phyloP scores from a whole-genome alignment of 1,284 basidiomycete genomes.

The Pyrrhoderma lamaoense region DNA sequence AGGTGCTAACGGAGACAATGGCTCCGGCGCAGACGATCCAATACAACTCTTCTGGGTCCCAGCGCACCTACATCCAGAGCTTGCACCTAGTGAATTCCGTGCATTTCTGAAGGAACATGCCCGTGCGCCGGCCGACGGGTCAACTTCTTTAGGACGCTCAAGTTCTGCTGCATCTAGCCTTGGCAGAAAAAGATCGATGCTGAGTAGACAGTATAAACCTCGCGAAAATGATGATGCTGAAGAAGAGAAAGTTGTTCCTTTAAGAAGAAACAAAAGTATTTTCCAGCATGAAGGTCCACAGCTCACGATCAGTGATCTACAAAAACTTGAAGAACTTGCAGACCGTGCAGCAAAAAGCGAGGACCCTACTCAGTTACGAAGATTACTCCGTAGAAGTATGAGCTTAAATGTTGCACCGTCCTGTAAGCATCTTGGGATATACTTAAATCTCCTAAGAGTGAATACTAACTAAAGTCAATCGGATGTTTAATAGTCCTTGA shows the following conservation, averaged over 20 bases:
- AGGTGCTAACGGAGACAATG: slow-evolving; percentile 28
- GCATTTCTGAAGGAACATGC: slow-evolving; percentile 94
- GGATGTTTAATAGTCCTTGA: slow-evolving; percentile 45
- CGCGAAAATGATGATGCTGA: slow-evolving; percentile 68
- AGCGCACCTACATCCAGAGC: slow-evolving; percentile 91
- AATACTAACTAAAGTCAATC: slow-evolving; percentile 16
- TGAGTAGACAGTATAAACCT: slow-evolving; percentile 82
- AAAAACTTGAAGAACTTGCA: slow-evolving; percentile 86
- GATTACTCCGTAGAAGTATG: slow-evolving; percentile 78
- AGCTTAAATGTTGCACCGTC: slow-evolving; percentile 83
- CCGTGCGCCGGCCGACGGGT: slow-evolving; percentile 40
- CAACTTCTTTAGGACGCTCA: slow-evolving; percentile 28
- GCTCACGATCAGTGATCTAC: slow-evolving; percentile 86
- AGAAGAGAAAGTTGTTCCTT: slow-evolving; percentile 52
- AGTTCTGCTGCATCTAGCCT: slow-evolving; percentile 42
- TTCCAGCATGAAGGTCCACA: slow-evolving; percentile 59
- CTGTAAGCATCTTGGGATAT: slow-evolving; percentile 14
- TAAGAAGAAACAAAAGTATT: slow-evolving; percentile 59
- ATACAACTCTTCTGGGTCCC: slow-evolving; percentile 97
- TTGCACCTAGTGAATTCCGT: slow-evolving; percentile 93
- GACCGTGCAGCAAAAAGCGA: slow-evolving; percentile 80
- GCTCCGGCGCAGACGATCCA: slow-evolving; percentile 49
- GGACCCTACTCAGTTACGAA: slow-evolving; percentile 80
- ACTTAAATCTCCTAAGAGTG: not conserved
- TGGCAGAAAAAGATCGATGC: slow-evolving; percentile 80